Percentiles rank a stretch among this genome's conserved stretches.
phyloP scores from a whole-genome alignment of 352 stramenopile species.

The Globisporangium abappressorium region DNA sequence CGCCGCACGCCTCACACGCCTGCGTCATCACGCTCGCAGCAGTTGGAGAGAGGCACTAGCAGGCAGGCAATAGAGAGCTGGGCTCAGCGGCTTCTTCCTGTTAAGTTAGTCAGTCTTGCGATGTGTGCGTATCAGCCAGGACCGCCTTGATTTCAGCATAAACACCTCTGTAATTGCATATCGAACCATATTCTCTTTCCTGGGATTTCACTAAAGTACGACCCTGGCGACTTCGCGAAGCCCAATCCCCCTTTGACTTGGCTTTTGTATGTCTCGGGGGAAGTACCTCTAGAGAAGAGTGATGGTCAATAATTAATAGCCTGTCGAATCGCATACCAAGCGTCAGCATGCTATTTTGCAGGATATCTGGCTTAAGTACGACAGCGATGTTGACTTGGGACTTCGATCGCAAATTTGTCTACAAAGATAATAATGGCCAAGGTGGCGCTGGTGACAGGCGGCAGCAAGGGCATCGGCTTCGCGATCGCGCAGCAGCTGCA shows the following conservation, averaged over 20 bases:
- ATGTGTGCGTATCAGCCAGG: neutral
- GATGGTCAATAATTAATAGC: neutral
- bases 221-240: no score
- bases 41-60: neutral
- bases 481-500: conserved; percentile 67
- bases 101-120: neutral
- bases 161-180: no score
- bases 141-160: neutral
- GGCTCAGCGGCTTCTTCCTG: neutral
- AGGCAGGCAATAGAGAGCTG: neutral
- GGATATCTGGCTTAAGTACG: neutral
- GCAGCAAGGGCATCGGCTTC: conserved; percentile 78
- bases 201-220: no score
- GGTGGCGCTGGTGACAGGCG: conserved; percentile 72
- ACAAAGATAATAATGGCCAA: neutral
- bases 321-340: neutral
- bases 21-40: conserved; percentile 16
- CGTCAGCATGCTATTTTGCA: neutral
- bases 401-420: neutral
- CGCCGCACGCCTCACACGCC: conserved; percentile 46
- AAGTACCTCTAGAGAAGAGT: neutral
- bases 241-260: no score
- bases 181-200: no score
- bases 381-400: neutral
- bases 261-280: no score